These are phyloP conservation scores for Gardenia jasminoides DNA, from an alignment of 257 asterid species.

Conservation along the genomic window DNA sequence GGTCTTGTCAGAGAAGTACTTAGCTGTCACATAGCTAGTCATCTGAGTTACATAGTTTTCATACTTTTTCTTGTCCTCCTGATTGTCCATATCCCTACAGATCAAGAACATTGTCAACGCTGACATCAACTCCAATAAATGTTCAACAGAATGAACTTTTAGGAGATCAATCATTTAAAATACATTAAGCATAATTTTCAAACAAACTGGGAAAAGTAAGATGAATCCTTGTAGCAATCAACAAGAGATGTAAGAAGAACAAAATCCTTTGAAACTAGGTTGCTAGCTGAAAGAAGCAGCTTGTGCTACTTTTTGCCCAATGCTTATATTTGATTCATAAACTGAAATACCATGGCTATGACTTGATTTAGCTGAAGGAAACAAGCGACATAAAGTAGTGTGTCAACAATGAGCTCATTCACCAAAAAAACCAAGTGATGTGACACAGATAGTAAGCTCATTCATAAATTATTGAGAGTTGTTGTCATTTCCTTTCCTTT, in stretches of 20 bases:
- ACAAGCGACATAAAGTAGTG: neutral
- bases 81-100: slow-evolving; percentile 26
- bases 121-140: neutral
- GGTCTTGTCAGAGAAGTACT: slow-evolving; percentile 86
- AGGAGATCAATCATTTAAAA: neutral
- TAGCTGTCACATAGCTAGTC: slow-evolving; percentile 53
- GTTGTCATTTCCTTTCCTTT: too few relatives aligned
- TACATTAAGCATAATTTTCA: neutral
- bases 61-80: slow-evolving; percentile 50
- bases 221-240: neutral
- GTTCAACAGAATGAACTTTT: neutral
- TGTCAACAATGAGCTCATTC: neutral
- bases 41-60: slow-evolving; percentile 61
- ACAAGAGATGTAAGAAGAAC: neutral
- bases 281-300: neutral
- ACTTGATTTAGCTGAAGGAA: neutral
- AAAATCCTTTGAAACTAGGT: neutral
- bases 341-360: neutral
- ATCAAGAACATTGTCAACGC: slow-evolving; percentile 10
- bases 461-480: neutral
- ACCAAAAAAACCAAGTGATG: too few relatives aligned
- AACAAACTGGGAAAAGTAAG: neutral
- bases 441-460: too few relatives aligned
- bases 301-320: neutral
- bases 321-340: neutral